Evolutionary conservation across 202 grass and related monocot species (phyloP).

Genomic region (Schoenoplectus tabernaemontani): DNA sequence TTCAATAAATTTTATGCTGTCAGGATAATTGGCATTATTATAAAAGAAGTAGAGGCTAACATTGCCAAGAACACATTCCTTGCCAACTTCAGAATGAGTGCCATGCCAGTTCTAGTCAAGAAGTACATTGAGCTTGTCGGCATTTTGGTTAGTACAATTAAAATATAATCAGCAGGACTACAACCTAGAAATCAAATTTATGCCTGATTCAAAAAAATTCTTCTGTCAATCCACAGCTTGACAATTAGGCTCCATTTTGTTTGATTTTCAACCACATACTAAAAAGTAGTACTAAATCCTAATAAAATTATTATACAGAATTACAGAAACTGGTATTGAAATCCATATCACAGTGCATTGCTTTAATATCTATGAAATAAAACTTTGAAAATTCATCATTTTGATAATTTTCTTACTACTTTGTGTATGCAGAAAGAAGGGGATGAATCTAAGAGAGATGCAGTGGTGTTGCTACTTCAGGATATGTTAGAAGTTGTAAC

Average conservation of each 20-base stretch:
- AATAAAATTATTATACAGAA: too few species aligned
- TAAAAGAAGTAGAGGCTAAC: slow-evolving; percentile 88
- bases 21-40: slow-evolving; percentile 96
- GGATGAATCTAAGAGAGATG: slow-evolving; percentile 58
- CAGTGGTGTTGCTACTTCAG: slow-evolving; percentile 81
- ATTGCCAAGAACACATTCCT: slow-evolving; percentile 86
- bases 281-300: too few species aligned
- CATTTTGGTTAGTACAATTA: slow-evolving; percentile 59
- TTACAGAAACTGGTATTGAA: too few species aligned
- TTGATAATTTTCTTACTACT: not conserved
- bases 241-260: too few species aligned
- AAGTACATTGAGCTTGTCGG: slow-evolving; percentile 93
- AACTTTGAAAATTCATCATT: not conserved
- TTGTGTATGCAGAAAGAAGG: slow-evolving; percentile 67
- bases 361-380: not conserved
- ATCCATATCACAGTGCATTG: too few species aligned
- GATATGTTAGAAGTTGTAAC: slow-evolving; percentile 96
- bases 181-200: not conserved
- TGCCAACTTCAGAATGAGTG: slow-evolving; percentile 84
- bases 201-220: not conserved
- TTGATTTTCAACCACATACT: too few species aligned
- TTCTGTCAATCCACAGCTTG: not conserved
- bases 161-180: not conserved
- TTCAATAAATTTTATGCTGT: slow-evolving; percentile 27
- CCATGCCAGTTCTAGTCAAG: slow-evolving; percentile 65